Percentiles rank a stretch among this genome's conserved stretches.
phyloP scores from a whole-genome alignment of 2,329 filamentous ascomycete genomes.

The Colletotrichum tropicicola region DNA sequence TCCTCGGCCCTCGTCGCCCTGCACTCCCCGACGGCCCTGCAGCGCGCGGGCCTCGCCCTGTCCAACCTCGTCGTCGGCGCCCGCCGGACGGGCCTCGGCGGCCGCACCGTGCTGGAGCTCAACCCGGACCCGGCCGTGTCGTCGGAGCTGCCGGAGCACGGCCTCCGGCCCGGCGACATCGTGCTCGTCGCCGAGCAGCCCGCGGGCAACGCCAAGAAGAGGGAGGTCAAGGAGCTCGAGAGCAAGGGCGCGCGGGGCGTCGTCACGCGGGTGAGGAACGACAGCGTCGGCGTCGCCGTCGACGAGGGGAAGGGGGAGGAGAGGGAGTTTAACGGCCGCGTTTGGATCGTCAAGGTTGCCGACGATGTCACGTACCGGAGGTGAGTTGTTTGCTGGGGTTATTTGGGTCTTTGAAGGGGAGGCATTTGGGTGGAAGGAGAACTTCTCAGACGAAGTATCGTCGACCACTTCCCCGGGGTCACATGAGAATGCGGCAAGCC shows the following conservation, averaged over 20 bases:
- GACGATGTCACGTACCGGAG: conserved; percentile 74
- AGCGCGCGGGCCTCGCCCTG: conserved; percentile 81
- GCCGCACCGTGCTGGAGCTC: conserved; percentile 89
- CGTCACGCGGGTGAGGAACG: conserved; percentile 69
- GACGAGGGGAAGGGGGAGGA: conserved; percentile 69
- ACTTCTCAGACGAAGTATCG: not conserved
- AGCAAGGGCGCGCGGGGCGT: conserved; percentile 76
- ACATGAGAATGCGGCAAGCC: too few species aligned
- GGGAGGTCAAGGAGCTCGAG: conserved; percentile 76
- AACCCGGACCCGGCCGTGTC: conserved; percentile 75
- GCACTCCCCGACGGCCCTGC: conserved; percentile 74
- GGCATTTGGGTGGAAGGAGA: not conserved
- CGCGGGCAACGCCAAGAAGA: conserved; percentile 75
- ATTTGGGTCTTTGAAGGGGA: not conserved
- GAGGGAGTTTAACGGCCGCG: conserved; percentile 52
- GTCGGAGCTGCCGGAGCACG: conserved; percentile 75
- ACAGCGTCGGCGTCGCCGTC: conserved; percentile 71
- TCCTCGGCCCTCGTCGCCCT: conserved; percentile 73
- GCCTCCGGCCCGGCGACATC: conserved; percentile 80
- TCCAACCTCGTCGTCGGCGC: conserved; percentile 78
- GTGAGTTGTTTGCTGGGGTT: conserved; percentile 39
- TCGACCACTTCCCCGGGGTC: too few species aligned
- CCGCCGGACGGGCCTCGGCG: conserved; percentile 88
- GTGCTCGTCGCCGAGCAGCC: conserved; percentile 81
- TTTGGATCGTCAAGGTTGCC: conserved; percentile 74